A percentile compares a stretch with the other conserved stretches of the same genome.
These are phyloP conservation scores for Penicillium herquei DNA, from an alignment of 495 filamentous ascomycete genomes.

Conservation along the genomic window DNA sequence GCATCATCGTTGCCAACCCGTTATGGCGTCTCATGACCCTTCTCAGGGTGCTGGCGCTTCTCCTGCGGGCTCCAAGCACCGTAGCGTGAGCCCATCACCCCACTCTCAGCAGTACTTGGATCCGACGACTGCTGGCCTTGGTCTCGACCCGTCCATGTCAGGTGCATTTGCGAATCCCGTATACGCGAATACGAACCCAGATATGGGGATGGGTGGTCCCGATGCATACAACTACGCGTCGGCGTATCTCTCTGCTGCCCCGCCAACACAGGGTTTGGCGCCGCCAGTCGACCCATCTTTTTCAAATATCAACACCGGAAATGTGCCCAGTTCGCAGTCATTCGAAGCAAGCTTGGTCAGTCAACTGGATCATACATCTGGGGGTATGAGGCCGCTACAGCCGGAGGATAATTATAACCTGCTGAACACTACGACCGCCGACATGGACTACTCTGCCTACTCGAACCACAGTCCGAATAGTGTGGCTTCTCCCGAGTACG, in stretches of 20 bases:
- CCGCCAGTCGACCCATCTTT: slow-evolving; percentile 32
- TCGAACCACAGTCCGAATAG: slow-evolving; percentile 34
- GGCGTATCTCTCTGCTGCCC: slow-evolving; percentile 27
- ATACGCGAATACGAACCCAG: slow-evolving; percentile 25
- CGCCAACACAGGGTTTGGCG: slow-evolving; percentile 25
- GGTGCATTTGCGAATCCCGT: slow-evolving; percentile 26
- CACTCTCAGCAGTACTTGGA: slow-evolving; percentile 41
- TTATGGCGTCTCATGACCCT: slow-evolving; percentile 41
- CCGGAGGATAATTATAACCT: slow-evolving; percentile 41
- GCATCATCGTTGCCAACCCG: not conserved
- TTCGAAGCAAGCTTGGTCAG: slow-evolving; percentile 38
- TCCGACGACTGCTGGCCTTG: slow-evolving; percentile 29
- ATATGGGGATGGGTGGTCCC: slow-evolving; percentile 17
- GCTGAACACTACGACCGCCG: slow-evolving; percentile 33
- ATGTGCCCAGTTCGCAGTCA: slow-evolving; percentile 36
- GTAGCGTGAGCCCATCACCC: slow-evolving; percentile 43
- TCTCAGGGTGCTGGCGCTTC: slow-evolving; percentile 29
- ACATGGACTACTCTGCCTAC: slow-evolving; percentile 44
- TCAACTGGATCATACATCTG: slow-evolving; percentile 33
- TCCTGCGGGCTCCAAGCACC: slow-evolving; percentile 30
- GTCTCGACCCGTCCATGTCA: slow-evolving; percentile 39
- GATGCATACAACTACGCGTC: slow-evolving; percentile 35
- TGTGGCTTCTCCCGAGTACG: slow-evolving; percentile 32
- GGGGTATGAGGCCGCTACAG: slow-evolving; percentile 22
- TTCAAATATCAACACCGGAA: slow-evolving; percentile 24